phyloP scores from a whole-genome alignment of 2,329 filamentous ascomycete species.

The Fonsecaea pugnacius region DNA sequence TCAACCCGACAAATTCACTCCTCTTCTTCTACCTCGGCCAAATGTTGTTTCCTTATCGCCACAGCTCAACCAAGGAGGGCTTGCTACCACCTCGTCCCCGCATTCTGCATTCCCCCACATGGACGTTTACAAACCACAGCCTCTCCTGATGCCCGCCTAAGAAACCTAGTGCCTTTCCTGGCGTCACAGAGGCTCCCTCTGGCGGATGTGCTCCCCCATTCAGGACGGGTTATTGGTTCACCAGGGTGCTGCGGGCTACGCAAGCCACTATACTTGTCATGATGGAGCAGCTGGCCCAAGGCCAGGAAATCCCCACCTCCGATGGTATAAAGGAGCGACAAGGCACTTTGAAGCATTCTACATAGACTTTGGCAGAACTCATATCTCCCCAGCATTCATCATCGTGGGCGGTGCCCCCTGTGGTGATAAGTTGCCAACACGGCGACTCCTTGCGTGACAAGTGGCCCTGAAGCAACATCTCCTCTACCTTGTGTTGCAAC shows the following conservation, averaged over 20 bases:
- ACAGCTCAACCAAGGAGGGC: slow-evolving; percentile 1
- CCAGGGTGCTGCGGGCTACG: not conserved
- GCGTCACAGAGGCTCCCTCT: not conserved
- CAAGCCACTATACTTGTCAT: not conserved
- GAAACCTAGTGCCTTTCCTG: not conserved
- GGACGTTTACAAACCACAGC: slow-evolving; percentile 1
- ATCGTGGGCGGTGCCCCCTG: not conserved
- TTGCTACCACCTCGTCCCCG: slow-evolving; percentile 9
- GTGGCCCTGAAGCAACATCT: not conserved
- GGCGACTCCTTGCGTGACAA: not conserved
- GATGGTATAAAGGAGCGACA: not conserved
- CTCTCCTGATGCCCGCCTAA: not conserved
- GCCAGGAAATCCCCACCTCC: not conserved
- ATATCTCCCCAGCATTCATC: not conserved
- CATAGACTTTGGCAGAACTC: not conserved
- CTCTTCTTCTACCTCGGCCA: slow-evolving; percentile 11
- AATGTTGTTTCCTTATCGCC: not conserved
- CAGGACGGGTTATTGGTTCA: not conserved
- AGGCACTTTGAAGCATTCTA: not conserved
- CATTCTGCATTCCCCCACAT: slow-evolving; percentile 10
- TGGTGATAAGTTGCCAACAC: slow-evolving; percentile 4
- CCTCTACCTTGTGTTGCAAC: not conserved
- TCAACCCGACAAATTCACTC: not conserved
- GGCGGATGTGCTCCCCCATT: not conserved
- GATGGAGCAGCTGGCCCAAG: not conserved